phyloP scores from a whole-genome alignment of 1,139 yeast species.

The Sugiyamaella grinbergsii region DNA sequence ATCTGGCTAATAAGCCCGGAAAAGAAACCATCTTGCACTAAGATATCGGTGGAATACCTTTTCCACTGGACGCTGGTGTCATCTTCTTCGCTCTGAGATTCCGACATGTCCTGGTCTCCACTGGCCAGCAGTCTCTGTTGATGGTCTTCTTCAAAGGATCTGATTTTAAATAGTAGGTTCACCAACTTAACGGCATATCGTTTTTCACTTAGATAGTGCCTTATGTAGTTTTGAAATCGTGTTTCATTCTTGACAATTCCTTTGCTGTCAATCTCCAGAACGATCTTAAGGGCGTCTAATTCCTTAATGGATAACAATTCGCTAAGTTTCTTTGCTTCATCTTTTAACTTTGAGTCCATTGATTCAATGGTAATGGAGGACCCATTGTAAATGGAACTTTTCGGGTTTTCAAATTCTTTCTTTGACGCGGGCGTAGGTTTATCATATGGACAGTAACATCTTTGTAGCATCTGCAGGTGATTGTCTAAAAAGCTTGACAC shows the following conservation, averaged over 20 bases:
- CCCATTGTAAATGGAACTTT: constrained; percentile 18
- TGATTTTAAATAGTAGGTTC: constrained; percentile 13
- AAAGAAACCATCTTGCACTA: constrained; percentile 33
- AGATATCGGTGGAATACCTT: constrained; percentile 31
- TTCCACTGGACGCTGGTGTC: too few relatives aligned
- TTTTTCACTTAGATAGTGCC: constrained; percentile 33
- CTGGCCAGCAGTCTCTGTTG: constrained; percentile 1
- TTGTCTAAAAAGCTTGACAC: constrained; percentile 31
- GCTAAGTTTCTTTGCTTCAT: constrained; percentile 30
- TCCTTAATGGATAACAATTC: constrained; percentile 31
- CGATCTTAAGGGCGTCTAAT: constrained; percentile 31
- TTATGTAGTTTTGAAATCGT: constrained; percentile 27
- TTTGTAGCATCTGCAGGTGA: constrained; percentile 26
- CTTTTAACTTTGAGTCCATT: constrained; percentile 28
- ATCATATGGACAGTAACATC: constrained; percentile 31
- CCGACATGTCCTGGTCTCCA: neutral
- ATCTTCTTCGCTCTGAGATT: too few relatives aligned
- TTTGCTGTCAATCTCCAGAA: constrained; percentile 30
- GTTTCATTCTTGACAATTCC: constrained; percentile 29
- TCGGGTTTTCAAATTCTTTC: constrained; percentile 21
- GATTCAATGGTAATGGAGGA: constrained; percentile 15
- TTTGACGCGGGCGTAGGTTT: constrained; percentile 21
- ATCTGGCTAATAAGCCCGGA: constrained; percentile 26
- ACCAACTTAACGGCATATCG: constrained; percentile 30
- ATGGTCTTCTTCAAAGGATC: neutral